Evolutionary conservation across 176 grass and related monocot genomes (phyloP), one percentile per base, ranked within the genome.

Genomic region (Poa pratensis): DNA sequence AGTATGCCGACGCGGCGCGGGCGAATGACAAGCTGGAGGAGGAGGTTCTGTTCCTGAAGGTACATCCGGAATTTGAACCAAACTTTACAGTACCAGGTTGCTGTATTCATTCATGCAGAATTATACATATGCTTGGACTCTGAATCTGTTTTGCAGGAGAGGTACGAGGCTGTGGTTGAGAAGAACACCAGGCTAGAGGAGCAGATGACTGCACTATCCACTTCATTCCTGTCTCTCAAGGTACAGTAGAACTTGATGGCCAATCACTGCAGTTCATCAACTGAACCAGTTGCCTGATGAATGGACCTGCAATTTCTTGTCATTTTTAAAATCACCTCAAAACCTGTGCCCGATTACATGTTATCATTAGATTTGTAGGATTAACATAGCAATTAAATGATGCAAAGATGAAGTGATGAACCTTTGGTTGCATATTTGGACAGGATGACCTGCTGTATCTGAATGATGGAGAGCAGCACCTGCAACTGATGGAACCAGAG

Each of bases 391-490:
- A 23, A 54, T 77, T 11, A 14, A 69, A 54, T 84, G 34, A 57
- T 70, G 42, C 20, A 83, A 26, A 27, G 24, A 18, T 74, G 39
- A 11, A 27, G n/a, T n/a, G n/a, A n/a, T n/a, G n/a, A n/a, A n/a
- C n/a, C 7, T 49, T 64, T 20, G 17, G 10, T 39, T 85, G 58
- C 28, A 18, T 52, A 3, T 17, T 5, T 80, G 20, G 80, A 48
- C 90, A 93, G 95, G 92, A 92, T 8, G 88, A 92, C 40, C 28
- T 91, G 84, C 60, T 59, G 46, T 75, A 64, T 23, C 55, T 89
- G 68, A 90, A 81, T 42, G 72, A 34, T 77, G 59, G 54, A 85
- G 80, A 89, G 82, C 58, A 76, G 50, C 23, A 70, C 19, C 69
- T 50, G 71, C 57, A 83, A 7, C 52, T 86, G 28, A 49, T 84